Evolutionary conservation across 306 rosid species (phyloP).

Genomic region (cucumber (Cucumis sativus)): DNA sequence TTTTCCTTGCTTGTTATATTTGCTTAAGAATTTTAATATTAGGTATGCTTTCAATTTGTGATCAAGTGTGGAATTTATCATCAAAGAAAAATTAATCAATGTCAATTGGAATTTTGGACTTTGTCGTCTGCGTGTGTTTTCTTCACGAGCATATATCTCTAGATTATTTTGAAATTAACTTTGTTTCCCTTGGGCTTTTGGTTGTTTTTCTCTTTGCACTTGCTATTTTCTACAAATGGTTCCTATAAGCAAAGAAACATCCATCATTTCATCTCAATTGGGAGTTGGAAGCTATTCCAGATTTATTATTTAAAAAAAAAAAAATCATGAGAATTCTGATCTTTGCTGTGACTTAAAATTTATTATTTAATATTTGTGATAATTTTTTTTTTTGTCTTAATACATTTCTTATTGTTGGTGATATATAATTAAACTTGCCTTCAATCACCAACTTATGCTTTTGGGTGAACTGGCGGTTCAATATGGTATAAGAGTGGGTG

Average conservation of each 20-base stretch:
- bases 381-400: neutral
- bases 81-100: neutral
- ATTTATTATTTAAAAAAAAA: neutral
- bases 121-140: neutral
- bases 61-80: neutral
- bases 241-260: neutral
- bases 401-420: neutral
- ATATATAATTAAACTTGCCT: too few species aligned
- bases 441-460: too few species aligned
- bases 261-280: neutral
- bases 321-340: neutral
- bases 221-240: neutral
- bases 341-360: neutral
- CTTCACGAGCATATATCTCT: neutral
- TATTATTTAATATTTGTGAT: neutral
- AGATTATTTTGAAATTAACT: neutral
- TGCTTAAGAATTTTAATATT: neutral
- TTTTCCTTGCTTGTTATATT: neutral
- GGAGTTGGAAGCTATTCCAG: neutral
- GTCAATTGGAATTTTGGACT: neutral
- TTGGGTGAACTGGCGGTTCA: too few species aligned
- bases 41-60: neutral
- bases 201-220: neutral
- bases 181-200: neutral
- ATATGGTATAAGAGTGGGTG: too few species aligned